These are phyloP conservation scores for Delonix regia DNA, from an alignment of 306 rosid species.

Conservation along the genomic window DNA sequence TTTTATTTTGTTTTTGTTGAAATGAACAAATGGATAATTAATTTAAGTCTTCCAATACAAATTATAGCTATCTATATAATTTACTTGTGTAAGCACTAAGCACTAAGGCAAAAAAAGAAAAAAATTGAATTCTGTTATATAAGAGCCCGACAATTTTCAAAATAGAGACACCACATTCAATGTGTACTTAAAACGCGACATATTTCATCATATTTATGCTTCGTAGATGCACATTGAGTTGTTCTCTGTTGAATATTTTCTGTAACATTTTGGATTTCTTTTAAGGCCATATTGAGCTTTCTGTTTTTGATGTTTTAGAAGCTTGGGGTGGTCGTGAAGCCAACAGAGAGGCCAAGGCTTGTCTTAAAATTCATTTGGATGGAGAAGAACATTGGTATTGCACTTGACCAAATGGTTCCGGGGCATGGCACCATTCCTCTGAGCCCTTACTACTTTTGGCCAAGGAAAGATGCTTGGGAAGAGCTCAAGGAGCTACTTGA, in stretches of 20 bases:
- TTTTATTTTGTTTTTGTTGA: too few relatives aligned
- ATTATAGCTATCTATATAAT: neutral
- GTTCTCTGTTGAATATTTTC: neutral
- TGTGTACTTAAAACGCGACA: neutral
- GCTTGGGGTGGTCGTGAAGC: constrained; percentile 89
- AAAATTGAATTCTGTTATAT: neutral
- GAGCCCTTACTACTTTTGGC: constrained; percentile 98
- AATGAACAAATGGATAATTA: neutral
- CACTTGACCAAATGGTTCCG: constrained; percentile 77
- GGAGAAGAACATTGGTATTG: constrained; percentile 98
- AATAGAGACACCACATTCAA: neutral
- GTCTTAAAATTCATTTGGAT: constrained; percentile 96
- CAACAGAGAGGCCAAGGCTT: constrained; percentile 73
- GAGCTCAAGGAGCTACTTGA: constrained; percentile 94
- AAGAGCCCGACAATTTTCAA: neutral
- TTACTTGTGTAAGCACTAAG: constrained; percentile 26
- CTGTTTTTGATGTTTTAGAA: constrained; percentile 50
- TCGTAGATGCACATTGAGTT: neutral
- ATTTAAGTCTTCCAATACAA: neutral
- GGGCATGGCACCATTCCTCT: constrained; percentile 89
- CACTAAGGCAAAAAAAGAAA: too few relatives aligned
- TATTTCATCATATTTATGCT: neutral
- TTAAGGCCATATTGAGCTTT: neutral
- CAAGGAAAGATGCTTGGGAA: constrained; percentile 98
- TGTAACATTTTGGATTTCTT: neutral